Conservation (phyloP, 768 basidiomycete species). For the Clavulina sp. region DNA sequence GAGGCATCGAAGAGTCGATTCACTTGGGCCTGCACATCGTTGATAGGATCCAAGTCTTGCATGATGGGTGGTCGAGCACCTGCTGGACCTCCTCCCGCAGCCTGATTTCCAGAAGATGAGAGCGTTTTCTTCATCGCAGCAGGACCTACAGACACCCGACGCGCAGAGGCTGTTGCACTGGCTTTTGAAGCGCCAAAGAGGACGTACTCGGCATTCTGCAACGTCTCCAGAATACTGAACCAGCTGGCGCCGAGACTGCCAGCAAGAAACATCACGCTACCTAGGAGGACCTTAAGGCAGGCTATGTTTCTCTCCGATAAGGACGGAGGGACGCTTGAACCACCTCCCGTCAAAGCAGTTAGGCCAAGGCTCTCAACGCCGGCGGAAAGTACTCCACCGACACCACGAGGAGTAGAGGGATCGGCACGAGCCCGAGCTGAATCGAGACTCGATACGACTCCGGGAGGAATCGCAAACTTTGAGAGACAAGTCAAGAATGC, state of each 20-base stretch:
- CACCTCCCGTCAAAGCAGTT: slow-evolving; percentile 19
- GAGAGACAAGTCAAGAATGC: slow-evolving; percentile 81
- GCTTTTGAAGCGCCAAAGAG: too few relatives aligned
- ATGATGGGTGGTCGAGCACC: slow-evolving; percentile 41
- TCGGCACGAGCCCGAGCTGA: slow-evolving; percentile 23
- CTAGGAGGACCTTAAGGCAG: slow-evolving; percentile 69
- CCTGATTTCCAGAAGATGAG: neutral
- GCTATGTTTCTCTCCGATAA: slow-evolving; percentile 82
- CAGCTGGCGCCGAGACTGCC: slow-evolving; percentile 80
- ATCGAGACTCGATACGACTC: slow-evolving; percentile 75
- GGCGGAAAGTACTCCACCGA: slow-evolving; percentile 31
- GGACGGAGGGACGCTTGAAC: slow-evolving; percentile 37
- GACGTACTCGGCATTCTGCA: slow-evolving; percentile 93
- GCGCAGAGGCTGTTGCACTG: slow-evolving; percentile 25
- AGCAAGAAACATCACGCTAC: slow-evolving; percentile 62
- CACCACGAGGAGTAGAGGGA: slow-evolving; percentile 42
- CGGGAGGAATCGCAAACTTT: slow-evolving; percentile 83
- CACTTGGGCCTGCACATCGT: slow-evolving; percentile 54
- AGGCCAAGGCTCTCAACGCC: slow-evolving; percentile 51
- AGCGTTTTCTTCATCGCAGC: slow-evolving; percentile 6
- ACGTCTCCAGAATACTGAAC: slow-evolving; percentile 76
- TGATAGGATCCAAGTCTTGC: slow-evolving; percentile 54
- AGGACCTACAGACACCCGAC: slow-evolving; percentile 3
- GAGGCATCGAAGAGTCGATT: slow-evolving; percentile 77
- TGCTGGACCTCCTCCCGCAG: slow-evolving; percentile 1